Evolutionary conservation across 257 asterid species (phyloP).

Genomic region (Gentiana straminea): DNA sequence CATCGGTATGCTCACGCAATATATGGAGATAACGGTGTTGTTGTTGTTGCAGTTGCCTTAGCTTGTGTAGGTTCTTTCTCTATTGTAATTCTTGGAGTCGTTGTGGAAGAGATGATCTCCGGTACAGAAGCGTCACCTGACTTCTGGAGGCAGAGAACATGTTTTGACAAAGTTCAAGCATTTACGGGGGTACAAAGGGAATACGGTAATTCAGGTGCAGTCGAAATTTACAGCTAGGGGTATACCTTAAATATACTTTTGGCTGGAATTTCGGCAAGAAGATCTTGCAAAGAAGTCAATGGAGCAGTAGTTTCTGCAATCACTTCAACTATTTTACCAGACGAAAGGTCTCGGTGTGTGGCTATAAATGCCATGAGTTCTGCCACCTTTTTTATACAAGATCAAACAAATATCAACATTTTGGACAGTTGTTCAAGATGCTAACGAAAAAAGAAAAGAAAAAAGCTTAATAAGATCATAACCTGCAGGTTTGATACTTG

Average conservation of each 20-base stretch:
- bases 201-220: neutral
- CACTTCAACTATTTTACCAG: conserved; percentile 83
- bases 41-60: conserved; percentile 18
- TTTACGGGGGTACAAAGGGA: neutral
- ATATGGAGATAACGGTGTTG: conserved; percentile 57
- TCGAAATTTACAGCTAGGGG: neutral
- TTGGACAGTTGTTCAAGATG: neutral
- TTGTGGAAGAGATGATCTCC: conserved; percentile 17
- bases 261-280: conserved; percentile 66
- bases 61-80: conserved; percentile 28
- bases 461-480: conserved; percentile 7
- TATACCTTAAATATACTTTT: conserved; percentile 45
- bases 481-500: conserved; percentile 95
- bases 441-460: neutral
- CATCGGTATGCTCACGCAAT: conserved; percentile 39
- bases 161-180: neutral
- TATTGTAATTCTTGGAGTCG: conserved; percentile 10
- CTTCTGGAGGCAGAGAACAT: conserved; percentile 28
- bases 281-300: conserved; percentile 61
- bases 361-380: conserved; percentile 87
- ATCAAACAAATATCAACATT: neutral
- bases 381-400: conserved; percentile 43
- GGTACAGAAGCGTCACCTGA: conserved; percentile 24
- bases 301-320: conserved; percentile 90
- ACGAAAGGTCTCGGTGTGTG: conserved; percentile 56